Conservation (phyloP, 257 asterid genomes). For the Cinchona pubescens region DNA sequence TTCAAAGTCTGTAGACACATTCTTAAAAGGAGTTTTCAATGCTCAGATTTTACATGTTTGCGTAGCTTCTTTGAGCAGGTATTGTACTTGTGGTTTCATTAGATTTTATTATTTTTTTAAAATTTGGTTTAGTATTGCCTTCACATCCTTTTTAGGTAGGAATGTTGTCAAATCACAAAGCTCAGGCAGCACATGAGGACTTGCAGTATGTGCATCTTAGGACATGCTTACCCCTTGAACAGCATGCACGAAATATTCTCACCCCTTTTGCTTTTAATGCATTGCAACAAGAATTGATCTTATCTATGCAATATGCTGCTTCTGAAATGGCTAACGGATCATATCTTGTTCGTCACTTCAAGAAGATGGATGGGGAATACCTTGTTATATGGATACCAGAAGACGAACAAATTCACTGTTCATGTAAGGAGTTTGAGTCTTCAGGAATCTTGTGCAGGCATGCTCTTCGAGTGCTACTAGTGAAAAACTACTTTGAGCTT, state of each 20-base stretch:
- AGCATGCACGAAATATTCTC: constrained; percentile 49
- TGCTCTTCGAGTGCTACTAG: constrained; percentile 55
- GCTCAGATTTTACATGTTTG: constrained; percentile 49
- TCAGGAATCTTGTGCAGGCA: constrained; percentile 67
- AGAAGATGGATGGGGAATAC: constrained; percentile 55
- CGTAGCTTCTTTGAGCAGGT: constrained; percentile 64
- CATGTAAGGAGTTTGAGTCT: constrained; percentile 67
- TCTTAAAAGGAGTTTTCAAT: constrained; percentile 37
- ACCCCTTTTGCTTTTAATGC: constrained; percentile 49
- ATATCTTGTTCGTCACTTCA: constrained; percentile 55
- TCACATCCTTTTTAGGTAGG: constrained; percentile 31
- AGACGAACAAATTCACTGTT: constrained; percentile 63
- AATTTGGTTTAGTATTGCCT: too few relatives aligned
- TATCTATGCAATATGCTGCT: constrained; percentile 57
- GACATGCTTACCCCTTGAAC: constrained; percentile 62
- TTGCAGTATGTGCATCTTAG: constrained; percentile 46
- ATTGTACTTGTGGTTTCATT: not conserved
- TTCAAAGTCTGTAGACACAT: constrained; percentile 39
- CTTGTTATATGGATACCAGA: constrained; percentile 59
- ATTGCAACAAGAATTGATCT: constrained; percentile 51
- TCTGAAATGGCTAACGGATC: constrained; percentile 62
- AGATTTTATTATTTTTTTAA: too few relatives aligned
- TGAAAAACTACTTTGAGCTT: constrained; percentile 62
- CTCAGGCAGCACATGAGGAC: constrained; percentile 34
- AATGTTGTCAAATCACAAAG: constrained; percentile 31